Base-by-base conservation (phyloP, 169 alveolate species). In the Perkinsus marinus region DNA sequence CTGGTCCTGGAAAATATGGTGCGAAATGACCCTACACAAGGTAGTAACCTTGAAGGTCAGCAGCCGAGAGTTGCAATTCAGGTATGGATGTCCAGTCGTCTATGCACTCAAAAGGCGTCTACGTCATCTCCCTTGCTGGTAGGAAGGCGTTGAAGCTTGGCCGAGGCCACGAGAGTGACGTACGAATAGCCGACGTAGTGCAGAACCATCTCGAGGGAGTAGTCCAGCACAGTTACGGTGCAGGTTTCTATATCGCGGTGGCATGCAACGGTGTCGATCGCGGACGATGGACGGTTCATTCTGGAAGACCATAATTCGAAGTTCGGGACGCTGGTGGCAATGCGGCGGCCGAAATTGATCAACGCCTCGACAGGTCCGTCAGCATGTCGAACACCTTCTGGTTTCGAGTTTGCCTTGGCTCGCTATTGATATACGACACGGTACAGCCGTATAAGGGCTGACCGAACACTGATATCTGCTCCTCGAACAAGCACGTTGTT, bases 101-200 rank as follows among this genome's bases (percentile, higher is more conserved):
- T 0, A 95, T 95, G 17, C 95, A 95, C 17, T 94, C 93, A 68
- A 94, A 93, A 90, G 97, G 97, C 36, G 93, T 95, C 38, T 97
- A 97, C 90, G 93, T 97, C 39, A 93, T 97, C 30, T 93, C 97
- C 41, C 94, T 97, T 92, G 95, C 95, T 10, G 97, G 96, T 39
- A 93, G 92, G 91, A 95, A 95, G 89, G 94, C 92, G 89, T 93
- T 97, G 9, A 96, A 95, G 69, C 94, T 97, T 90, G 99, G 99
- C 89, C 96, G 99, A 92, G 99, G 99, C 6, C 99, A 98, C 92
- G 98, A 97, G 90, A 94, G 98, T 69, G 99, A 98, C 90, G 96
- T 98, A 43, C 94, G 99, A 90, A 96, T 98, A 36, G 96, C 98
- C 43, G 99, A 98, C 94, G 79, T 57, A 57, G 22, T 2, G 22